These are phyloP conservation scores for Penicillium nordicum DNA, from an alignment of 2,329 filamentous ascomycete genomes.

Conservation along the genomic window DNA sequence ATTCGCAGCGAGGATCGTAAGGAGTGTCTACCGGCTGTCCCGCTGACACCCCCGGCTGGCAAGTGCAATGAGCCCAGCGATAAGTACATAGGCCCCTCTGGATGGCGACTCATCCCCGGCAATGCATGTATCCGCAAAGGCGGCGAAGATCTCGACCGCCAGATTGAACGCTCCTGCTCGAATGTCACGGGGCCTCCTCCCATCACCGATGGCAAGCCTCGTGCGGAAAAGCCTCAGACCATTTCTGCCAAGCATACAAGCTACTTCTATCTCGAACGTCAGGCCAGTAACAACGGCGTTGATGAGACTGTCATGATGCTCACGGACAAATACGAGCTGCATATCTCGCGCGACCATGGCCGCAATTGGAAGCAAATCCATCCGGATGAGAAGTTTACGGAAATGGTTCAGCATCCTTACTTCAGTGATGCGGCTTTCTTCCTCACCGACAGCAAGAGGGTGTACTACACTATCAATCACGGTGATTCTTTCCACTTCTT, in stretches of 20 bases:
- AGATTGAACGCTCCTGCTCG: slow-evolving; percentile 72
- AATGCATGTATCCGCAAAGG: slow-evolving; percentile 64
- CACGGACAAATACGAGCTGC: slow-evolving; percentile 60
- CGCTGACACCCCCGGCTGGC: slow-evolving; percentile 64
- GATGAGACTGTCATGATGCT: slow-evolving; percentile 72
- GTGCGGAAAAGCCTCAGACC: slow-evolving; percentile 51
- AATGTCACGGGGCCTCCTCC: slow-evolving; percentile 53
- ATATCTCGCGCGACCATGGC: slow-evolving; percentile 78
- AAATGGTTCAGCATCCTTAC: slow-evolving; percentile 73
- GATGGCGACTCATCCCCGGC: slow-evolving; percentile 87
- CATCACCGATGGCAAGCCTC: slow-evolving; percentile 62
- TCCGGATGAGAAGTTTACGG: slow-evolving; percentile 57
- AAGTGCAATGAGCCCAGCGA: slow-evolving; percentile 69
- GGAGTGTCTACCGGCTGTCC: slow-evolving; percentile 64
- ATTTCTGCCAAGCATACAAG: slow-evolving; percentile 62
- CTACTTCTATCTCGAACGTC: slow-evolving; percentile 76
- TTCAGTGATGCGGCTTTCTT: slow-evolving; percentile 86
- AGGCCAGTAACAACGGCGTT: slow-evolving; percentile 57
- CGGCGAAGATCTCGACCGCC: slow-evolving; percentile 65
- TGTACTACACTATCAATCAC: slow-evolving; percentile 79
- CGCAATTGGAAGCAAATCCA: slow-evolving; percentile 71
- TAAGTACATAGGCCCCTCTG: slow-evolving; percentile 79
- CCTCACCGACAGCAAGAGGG: slow-evolving; percentile 63
- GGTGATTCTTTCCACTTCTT: slow-evolving; percentile 63
- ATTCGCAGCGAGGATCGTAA: slow-evolving; percentile 62